Percentiles rank a stretch among this genome's conserved stretches.
phyloP scores from a whole-genome alignment of 345 rosid genomes.

The Microcos paniculata region DNA sequence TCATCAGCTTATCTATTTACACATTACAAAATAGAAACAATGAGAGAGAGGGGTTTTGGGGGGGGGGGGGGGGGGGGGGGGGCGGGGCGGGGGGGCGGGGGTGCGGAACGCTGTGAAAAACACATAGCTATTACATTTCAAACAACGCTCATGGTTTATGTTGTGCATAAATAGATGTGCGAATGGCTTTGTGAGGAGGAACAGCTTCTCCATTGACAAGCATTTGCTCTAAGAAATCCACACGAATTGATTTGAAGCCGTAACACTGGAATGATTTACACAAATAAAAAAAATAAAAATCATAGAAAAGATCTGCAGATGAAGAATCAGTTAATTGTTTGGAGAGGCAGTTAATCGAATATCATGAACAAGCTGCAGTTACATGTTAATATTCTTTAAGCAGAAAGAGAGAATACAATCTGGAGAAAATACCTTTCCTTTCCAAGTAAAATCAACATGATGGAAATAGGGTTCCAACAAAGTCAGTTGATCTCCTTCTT shows the following conservation, averaged over 20 bases:
- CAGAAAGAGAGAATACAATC: background rate
- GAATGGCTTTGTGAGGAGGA: slow-evolving; percentile 33
- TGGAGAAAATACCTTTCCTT: slow-evolving; percentile 51
- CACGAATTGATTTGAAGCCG: slow-evolving; percentile 58
- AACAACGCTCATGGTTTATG: slow-evolving; percentile 49
- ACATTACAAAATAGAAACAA: too few species aligned
- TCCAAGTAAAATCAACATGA: slow-evolving; percentile 51
- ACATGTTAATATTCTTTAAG: background rate
- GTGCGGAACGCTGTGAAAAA: background rate
- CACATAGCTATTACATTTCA: slow-evolving; percentile 6
- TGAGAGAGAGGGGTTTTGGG: too few species aligned
- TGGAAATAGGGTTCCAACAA: slow-evolving; percentile 51
- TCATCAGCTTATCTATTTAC: too few species aligned
- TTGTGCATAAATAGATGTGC: slow-evolving; percentile 57
- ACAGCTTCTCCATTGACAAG: slow-evolving; percentile 57
- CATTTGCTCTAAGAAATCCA: slow-evolving; percentile 65
- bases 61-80: too few species aligned
- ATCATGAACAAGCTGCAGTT: background rate
- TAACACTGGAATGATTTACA: slow-evolving; percentile 36
- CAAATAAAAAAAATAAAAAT: background rate
- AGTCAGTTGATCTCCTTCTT: slow-evolving; percentile 61
- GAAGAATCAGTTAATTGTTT: background rate
- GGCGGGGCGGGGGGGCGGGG: too few species aligned
- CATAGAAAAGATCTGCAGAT: background rate
- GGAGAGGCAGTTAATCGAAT: background rate